Conservation (phyloP, 2,329 filamentous ascomycete genomes). For the Teratosphaeria zuluensis region DNA sequence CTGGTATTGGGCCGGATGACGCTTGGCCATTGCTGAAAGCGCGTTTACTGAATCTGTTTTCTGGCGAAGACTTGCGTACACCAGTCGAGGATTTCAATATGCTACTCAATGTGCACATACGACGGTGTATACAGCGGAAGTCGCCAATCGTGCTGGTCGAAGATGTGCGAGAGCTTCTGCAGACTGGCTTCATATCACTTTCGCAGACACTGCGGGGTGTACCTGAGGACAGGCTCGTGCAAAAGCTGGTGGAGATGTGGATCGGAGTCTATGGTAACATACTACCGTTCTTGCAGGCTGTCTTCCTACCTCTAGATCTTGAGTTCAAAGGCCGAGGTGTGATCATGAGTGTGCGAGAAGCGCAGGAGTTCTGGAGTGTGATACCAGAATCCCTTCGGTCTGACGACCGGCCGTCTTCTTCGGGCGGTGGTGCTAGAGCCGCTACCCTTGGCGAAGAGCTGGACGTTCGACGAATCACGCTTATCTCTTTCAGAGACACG, state of each 20-base stretch:
- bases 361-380: constrained; percentile 83
- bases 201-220: constrained; percentile 73
- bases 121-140: constrained; percentile 65
- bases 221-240: constrained; percentile 80
- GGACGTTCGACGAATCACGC: constrained; percentile 79
- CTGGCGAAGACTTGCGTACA: constrained; percentile 68
- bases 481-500: constrained; percentile 78
- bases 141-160: constrained; percentile 63
- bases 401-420: constrained; percentile 35
- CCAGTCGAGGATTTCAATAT: constrained; percentile 77
- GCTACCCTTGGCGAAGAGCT: constrained; percentile 50
- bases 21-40: constrained; percentile 75
- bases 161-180: constrained; percentile 63
- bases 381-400: constrained; percentile 38
- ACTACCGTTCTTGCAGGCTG: constrained; percentile 86
- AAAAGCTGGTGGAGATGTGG: constrained; percentile 87
- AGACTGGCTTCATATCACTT: constrained; percentile 75
- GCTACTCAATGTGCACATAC: constrained; percentile 68
- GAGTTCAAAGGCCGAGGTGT: constrained; percentile 81
- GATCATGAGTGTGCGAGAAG: constrained; percentile 67
- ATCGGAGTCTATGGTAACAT: constrained; percentile 84
- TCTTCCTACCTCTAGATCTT: constrained; percentile 84
- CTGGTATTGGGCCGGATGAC: constrained; percentile 52
- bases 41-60: constrained; percentile 67
- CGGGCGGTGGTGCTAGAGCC: constrained; percentile 29